Evolutionary conservation across 345 rosid genomes (phyloP).

Genomic region (Dipteronia sinensis): DNA sequence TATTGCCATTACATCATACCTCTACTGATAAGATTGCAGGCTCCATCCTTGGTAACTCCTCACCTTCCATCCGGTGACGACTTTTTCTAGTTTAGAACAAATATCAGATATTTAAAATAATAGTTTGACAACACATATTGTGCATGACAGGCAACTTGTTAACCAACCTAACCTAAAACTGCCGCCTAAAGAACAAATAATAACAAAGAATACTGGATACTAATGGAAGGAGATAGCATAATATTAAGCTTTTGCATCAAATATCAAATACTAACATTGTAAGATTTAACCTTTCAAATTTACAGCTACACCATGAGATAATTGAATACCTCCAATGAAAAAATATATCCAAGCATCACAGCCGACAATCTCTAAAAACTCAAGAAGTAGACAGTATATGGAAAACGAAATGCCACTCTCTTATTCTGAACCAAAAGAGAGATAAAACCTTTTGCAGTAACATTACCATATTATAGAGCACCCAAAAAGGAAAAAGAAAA

Average conservation of each 20-base stretch:
- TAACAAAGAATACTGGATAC: background rate
- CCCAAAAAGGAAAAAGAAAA: background rate
- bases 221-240: background rate
- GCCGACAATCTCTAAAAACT: too few relatives aligned
- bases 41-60: constrained; percentile 52
- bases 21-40: constrained; percentile 95
- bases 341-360: too few relatives aligned
- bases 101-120: constrained; percentile 5
- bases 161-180: background rate
- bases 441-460: too few relatives aligned
- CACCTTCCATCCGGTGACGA: constrained; percentile 51
- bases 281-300: too few relatives aligned
- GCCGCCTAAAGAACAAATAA: background rate
- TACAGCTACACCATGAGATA: too few relatives aligned
- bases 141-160: background rate
- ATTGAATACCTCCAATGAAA: background rate
- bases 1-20: constrained; percentile 42
- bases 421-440: too few relatives aligned
- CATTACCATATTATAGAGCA: background rate
- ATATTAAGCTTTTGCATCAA: background rate
- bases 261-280: background rate
- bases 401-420: too few relatives aligned
- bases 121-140: background rate
- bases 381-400: too few relatives aligned
- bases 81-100: constrained; percentile 46